phyloP scores from a whole-genome alignment of 2,329 filamentous ascomycete species.

The Colletotrichum lindemuthianum region DNA sequence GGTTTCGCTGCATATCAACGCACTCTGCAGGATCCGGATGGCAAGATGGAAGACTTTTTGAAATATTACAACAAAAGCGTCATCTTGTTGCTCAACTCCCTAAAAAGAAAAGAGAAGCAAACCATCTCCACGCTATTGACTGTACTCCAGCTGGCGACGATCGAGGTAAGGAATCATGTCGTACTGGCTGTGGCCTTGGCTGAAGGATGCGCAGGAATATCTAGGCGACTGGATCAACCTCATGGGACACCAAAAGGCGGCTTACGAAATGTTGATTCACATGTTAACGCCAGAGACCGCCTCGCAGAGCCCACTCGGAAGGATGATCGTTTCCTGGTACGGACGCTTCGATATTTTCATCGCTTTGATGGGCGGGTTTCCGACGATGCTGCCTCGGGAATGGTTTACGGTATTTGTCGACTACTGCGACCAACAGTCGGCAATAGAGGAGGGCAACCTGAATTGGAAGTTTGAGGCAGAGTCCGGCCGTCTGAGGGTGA shows the following conservation, averaged over 20 bases:
- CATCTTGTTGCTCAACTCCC: constrained; percentile 74
- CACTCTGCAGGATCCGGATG: constrained; percentile 74
- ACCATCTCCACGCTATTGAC: constrained; percentile 82
- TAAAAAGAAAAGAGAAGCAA: constrained; percentile 77
- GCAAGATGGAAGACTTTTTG: constrained; percentile 83
- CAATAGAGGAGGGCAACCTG: constrained; percentile 65
- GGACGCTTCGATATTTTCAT: constrained; percentile 87
- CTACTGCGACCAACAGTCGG: constrained; percentile 69
- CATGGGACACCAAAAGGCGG: constrained; percentile 91
- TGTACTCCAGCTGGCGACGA: constrained; percentile 90
- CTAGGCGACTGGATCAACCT: constrained; percentile 96
- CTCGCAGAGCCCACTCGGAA: constrained; percentile 74
- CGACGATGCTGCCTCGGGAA: constrained; percentile 76
- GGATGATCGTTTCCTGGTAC: constrained; percentile 89
- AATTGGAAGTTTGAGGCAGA: constrained; percentile 74
- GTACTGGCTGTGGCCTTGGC: background rate
- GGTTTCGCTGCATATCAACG: constrained; percentile 91
- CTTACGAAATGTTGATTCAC: constrained; percentile 80
- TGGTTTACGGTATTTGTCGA: constrained; percentile 78
- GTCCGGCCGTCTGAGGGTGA: constrained; percentile 73
- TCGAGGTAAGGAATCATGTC: constrained; percentile 73
- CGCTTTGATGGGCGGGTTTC: constrained; percentile 82
- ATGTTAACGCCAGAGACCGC: constrained; percentile 82
- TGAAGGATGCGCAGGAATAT: constrained; percentile 73
- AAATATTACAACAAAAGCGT: constrained; percentile 93